Base-by-base conservation (phyloP, 495 filamentous ascomycete genomes). In the Diplogelasinospora grovesii region DNA sequence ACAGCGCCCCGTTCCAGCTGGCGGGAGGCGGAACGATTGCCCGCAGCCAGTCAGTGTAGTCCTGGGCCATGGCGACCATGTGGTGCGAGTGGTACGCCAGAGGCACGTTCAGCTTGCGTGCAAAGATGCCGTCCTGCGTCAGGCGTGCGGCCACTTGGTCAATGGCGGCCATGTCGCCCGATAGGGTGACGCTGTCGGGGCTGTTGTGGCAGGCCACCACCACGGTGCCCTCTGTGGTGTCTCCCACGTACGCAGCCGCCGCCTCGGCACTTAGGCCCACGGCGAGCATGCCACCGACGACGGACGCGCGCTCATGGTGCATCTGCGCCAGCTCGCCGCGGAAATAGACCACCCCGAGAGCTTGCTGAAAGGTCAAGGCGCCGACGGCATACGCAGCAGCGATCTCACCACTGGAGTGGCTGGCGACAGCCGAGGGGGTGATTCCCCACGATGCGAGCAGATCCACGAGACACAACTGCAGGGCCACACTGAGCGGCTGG, bases 381-480 rank as follows among this genome's bases (percentile, higher is more conserved):
- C 70, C 69, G 3, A 47, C 39, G 8, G 64, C 45, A 43, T 70
- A 74, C 3, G 64, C 64, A 0, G 64, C 64, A 1, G 57, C 64
- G 48, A 81, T 81, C 48, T 82, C 78, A 2, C 78, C 78, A 45
- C 69, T 75, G 0, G 77, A 82, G 46, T 83, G 78, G 2, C 79
- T 77, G 2, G 78, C 61, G 0, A 77, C 73, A 18, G 63, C 63
- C 15, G 39, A 30, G 1, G 74, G 71, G 4, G 34, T 27, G 5
- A 82, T 57, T 15, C 62, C 64, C 57, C 70, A 73, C 16, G 50
- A 56, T 8, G 39, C 37, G 2, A 82, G 51, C 4, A 80, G 46
- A 4, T 73, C 64, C 0, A 77, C 67, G 11, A 83, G 43, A 1
- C 64, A 66, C n/a, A 76, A 49, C 39, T 76, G 71, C 0, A 76